Base-by-base conservation (phyloP, 2,329 filamentous ascomycete genomes). In the Aspergillus niger region DNA sequence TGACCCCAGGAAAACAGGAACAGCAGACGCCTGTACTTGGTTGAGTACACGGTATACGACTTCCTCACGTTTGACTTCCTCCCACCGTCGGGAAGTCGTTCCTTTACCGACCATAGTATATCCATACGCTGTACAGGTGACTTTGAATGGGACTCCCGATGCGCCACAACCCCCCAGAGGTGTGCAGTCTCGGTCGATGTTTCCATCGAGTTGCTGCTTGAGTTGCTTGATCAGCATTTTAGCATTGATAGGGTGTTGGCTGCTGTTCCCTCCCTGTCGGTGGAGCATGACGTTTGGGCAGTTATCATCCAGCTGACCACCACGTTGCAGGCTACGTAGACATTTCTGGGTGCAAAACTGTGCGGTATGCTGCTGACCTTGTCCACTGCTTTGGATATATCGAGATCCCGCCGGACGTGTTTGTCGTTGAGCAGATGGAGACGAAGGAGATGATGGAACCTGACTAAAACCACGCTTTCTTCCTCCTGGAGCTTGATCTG, bases 61-160 rank as follows among this genome's bases (percentile, higher is more conserved):
- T 13, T 61, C 65, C 64, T 74, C 69, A 6, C 63, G 59, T 6
- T 65, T 69, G 36, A 74, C 65, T 22, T 62, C 57, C 6, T 62
- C 59, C 69, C 69, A 73, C 8, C 66, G 66, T 22, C 52, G 11
- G 2, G 65, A 67, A 8, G 67, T 74, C 1, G 72, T 75, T 20
- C 70, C 70, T 63, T 76, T 76, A 13, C 70, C 72, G 39, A 75
- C 28, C 7, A 69, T 53, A 5, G 64, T 70, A 41, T 71, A 72
- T 4, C 71, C 68, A 53, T 72, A 69, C 50, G 24, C 13, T 6
- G 38, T 30, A 57, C 61, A 72, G 11, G 67, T 67, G 26, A 74
- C 55, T 57, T 72, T 74, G 60, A 74, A 73, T 3, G 65, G 67
- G 5, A 66, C 68, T 6, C 71, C 69, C n/a, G 61, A 71, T 28